phyloP scores from a whole-genome alignment of 2,329 filamentous ascomycete genomes.

The Albifimbria verrucaria region DNA sequence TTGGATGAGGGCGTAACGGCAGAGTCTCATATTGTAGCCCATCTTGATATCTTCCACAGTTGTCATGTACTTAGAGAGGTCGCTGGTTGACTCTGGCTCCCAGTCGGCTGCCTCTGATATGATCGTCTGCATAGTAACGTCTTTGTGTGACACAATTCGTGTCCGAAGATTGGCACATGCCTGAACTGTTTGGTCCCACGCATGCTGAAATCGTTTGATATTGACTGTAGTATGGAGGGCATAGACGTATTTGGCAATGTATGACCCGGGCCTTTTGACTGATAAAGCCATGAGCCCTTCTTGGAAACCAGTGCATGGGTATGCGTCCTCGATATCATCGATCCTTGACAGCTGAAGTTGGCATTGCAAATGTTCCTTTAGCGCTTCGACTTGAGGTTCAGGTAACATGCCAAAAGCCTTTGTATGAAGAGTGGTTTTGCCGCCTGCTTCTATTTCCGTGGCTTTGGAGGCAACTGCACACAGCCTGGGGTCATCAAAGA shows the following conservation, averaged over 20 bases:
- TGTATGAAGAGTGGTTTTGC: too few relatives aligned
- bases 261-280: neutral
- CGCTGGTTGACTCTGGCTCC: neutral
- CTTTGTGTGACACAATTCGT: neutral
- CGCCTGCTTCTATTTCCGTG: too few relatives aligned
- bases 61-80: neutral
- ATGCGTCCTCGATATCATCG: neutral
- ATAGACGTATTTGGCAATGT: neutral
- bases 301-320: constrained; percentile 3
- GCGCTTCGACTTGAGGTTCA: too few relatives aligned
- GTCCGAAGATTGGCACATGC: constrained; percentile 1
- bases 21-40: neutral
- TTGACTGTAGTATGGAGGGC: neutral
- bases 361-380: too few relatives aligned
- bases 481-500: constrained; percentile 9
- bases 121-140: neutral
- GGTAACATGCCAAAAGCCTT: too few relatives aligned
- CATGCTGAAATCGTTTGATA: neutral
- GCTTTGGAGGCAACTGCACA: constrained; percentile 9
- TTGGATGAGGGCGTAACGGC: neutral
- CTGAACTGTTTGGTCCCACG: neutral
- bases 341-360: neutral
- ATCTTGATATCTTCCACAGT: neutral
- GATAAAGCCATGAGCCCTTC: constrained; percentile 2
- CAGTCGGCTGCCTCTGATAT: neutral